phyloP scores from a whole-genome alignment of 2,329 filamentous ascomycete species.

The Fusarium sp. region DNA sequence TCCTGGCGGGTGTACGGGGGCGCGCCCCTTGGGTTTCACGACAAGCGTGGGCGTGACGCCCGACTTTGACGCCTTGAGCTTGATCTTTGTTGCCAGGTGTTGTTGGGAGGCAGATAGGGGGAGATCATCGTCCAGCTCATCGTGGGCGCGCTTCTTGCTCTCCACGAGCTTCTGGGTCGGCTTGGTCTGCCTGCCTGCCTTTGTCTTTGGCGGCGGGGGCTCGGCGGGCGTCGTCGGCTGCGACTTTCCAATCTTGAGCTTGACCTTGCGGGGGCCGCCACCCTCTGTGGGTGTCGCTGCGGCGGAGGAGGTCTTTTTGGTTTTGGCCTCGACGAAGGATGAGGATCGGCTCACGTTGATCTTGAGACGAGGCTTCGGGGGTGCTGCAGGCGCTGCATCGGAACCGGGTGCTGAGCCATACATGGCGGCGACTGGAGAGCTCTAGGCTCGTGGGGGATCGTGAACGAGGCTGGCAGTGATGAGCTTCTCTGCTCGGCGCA shows the following conservation, averaged over 20 bases:
- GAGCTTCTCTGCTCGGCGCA: conserved; percentile 12
- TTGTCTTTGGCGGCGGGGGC: conserved; percentile 61
- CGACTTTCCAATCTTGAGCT: conserved; percentile 56
- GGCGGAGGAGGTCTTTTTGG: conserved; percentile 31
- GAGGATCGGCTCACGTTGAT: conserved; percentile 53
- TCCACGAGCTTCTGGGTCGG: conserved; percentile 68
- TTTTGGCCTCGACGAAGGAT: conserved; percentile 47
- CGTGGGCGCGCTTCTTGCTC: conserved; percentile 71
- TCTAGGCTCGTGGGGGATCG: neutral
- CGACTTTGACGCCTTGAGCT: conserved; percentile 57
- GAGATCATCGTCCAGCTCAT: conserved; percentile 62
- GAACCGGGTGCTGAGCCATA: conserved; percentile 39
- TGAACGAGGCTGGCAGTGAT: conserved; percentile 3
- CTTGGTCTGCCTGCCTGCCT: conserved; percentile 69
- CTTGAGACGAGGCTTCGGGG: conserved; percentile 54
- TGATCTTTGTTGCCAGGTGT: conserved; percentile 64
- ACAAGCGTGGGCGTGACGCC: conserved; percentile 53
- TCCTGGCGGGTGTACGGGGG: conserved; percentile 77
- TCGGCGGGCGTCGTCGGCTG: conserved; percentile 53
- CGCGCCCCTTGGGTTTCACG: conserved; percentile 74
- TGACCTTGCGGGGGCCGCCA: conserved; percentile 52
- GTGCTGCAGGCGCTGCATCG: conserved; percentile 40
- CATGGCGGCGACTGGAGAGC: conserved; percentile 40
- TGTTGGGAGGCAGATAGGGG: conserved; percentile 43
- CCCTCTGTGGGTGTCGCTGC: conserved; percentile 47